Base-by-base conservation (phyloP, 768 basidiomycete species). In the Pholiota conissans region DNA sequence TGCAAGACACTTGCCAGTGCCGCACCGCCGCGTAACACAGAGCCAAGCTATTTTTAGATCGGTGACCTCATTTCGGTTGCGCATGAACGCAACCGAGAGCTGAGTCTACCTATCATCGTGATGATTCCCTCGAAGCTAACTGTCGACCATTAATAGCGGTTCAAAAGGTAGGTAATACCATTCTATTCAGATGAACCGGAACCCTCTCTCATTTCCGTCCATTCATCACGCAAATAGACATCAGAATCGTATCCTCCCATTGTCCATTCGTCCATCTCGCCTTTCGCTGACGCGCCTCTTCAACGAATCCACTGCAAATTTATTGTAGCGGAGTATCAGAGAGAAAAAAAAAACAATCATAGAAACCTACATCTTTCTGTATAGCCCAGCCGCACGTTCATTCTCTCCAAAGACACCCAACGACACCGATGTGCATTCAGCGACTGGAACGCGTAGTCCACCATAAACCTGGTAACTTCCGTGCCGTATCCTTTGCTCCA, bases 151-250 rank as follows among this genome's bases (percentile, higher is more conserved):
- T n/a, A n/a, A n/a, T n/a, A n/a, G n/a, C n/a, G n/a, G n/a, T n/a
- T n/a, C n/a, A n/a, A n/a, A n/a, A n/a, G n/a, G n/a, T n/a, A n/a
- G n/a, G n/a, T n/a, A n/a, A n/a, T n/a, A n/a, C n/a, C n/a, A n/a
- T n/a, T n/a, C n/a, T n/a, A n/a, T n/a, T n/a, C 30, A 32, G 30
- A 32, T 13, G 30, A n/a, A n/a, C n/a, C 30, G 13, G 30, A 6
- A 32, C 28, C 51, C 10, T n/a, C 37, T 47, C 56, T 58, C 34
- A 48, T 26, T n/a, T 40, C 58, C 30, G 34, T 10, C 67, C 67
- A 72, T 49, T 71, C 70, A 16, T 67, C 63, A 35, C 69, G 67
- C 14, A 70, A 11, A 71, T 65, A 10, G 63, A 62, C 68, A 70
- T 68, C 13, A 56, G 56, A 42, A 66, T 54, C 8, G 65, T 56